Base-by-base conservation (phyloP, 331 rosid species). In the Saraca asoca region DNA sequence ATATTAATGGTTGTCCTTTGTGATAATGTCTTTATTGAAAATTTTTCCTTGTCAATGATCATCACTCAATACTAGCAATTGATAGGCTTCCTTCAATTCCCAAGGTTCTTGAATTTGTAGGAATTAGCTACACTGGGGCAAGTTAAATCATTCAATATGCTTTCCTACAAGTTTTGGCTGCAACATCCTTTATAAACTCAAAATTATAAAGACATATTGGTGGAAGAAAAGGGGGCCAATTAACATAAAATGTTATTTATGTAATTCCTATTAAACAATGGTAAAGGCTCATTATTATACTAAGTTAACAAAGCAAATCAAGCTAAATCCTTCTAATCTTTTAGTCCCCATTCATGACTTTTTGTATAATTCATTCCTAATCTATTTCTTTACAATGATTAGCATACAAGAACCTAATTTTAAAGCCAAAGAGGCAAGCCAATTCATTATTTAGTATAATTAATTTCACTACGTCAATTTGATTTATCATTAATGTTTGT, bases 71-170 rank as follows among this genome's bases (percentile, higher is more conserved):
- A 62, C 90, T 87, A 96, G 96, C 96, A 67, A 81, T 92, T 82
- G 98, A 92, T 69, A 85, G 85, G 91, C 95, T 92, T 82, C 96
- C 96, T 53, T 59, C 89, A 18, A 52, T 92, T 81, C 98, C 98
- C 56, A 94, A 94, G 14, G 72, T 81, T 76, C 88, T 92, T 73
- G 98, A 92, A 74, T 58, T 89, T 43, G 87, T 85, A 41, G 98
- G 98, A 71, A 89, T 92, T 74, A 95, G 95, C 65, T 92, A 84
- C 73, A 56, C 90, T 29, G 98, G 96, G 82, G 98, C 89, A 73
- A 76, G 90, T 77, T 46, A 51, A 24, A 24, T 24, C 31, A n/a
- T n/a, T n/a, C n/a, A 53, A 56, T 12, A 0, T 64, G 45, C 62
- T 61, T 65, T 11, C 58, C 58, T 70, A 31, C 14, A 57, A 5